Conservation (phyloP, 495 filamentous ascomycete species). For the Evernia prunastri region DNA sequence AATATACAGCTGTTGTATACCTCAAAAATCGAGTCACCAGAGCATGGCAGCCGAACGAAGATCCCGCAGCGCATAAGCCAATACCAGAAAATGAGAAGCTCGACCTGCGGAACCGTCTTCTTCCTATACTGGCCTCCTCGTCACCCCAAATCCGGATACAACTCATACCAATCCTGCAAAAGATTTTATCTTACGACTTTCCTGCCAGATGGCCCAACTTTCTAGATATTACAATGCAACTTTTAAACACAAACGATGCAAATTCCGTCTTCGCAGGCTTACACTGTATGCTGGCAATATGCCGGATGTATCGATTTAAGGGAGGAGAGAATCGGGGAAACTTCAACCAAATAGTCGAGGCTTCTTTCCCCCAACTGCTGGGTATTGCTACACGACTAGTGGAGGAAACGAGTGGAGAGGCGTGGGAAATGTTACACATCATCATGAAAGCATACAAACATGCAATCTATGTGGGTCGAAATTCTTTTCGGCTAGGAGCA, state of each 20-base stretch:
- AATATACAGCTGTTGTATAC: constrained; percentile 76
- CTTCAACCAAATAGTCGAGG: constrained; percentile 89
- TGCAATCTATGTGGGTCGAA: constrained; percentile 77
- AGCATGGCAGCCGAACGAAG: constrained; percentile 77
- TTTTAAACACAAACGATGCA: constrained; percentile 76
- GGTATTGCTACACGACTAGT: constrained; percentile 80
- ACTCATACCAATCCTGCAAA: constrained; percentile 86
- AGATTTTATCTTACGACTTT: constrained; percentile 92
- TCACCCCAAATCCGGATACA: constrained; percentile 76
- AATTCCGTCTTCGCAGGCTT: constrained; percentile 84
- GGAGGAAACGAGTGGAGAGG: constrained; percentile 83
- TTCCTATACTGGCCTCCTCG: constrained; percentile 80
- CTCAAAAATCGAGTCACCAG: constrained; percentile 93
- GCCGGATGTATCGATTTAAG: constrained; percentile 91
- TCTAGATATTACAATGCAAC: constrained; percentile 79
- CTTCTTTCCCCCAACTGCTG: constrained; percentile 85
- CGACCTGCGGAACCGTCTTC: constrained; percentile 76
- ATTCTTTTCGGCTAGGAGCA: background rate
- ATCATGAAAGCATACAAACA: constrained; percentile 96
- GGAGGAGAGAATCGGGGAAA: constrained; percentile 70
- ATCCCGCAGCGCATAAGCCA: constrained; percentile 49
- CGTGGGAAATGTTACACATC: constrained; percentile 92
- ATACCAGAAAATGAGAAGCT: constrained; percentile 86
- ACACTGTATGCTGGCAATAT: constrained; percentile 89
- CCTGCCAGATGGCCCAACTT: constrained; percentile 90